These are phyloP conservation scores for Physcomitrium patens DNA, from an alignment of 225 moss, liverwort and hornwort genomes.

Conservation along the genomic window DNA sequence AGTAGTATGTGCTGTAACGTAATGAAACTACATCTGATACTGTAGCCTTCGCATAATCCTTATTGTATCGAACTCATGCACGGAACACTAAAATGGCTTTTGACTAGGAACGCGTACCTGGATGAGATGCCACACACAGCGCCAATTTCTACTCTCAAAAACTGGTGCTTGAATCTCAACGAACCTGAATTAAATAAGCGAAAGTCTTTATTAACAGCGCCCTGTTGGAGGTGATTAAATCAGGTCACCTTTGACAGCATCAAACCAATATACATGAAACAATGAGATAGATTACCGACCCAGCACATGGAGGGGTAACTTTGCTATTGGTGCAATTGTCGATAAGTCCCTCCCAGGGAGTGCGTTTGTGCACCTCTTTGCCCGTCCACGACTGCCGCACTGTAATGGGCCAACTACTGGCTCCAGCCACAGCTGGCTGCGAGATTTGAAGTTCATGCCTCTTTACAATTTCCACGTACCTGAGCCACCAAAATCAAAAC, in stretches of 20 bases:
- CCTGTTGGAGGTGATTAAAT: no score
- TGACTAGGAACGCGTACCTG: slow-evolving; percentile 37
- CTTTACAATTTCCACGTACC: slow-evolving; percentile 62
- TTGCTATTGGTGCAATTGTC: slow-evolving; percentile 59
- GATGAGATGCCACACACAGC: slow-evolving; percentile 73
- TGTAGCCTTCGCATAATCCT: background rate
- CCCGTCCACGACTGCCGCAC: slow-evolving; percentile 65
- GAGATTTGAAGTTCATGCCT: slow-evolving; percentile 64
- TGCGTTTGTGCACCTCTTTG: slow-evolving; percentile 66
- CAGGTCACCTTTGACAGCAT: no score
- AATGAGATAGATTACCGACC: slow-evolving; percentile 27
- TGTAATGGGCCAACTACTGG: slow-evolving; percentile 69
- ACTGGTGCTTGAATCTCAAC: slow-evolving; percentile 76
- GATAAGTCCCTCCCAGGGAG: slow-evolving; percentile 60
- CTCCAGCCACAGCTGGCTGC: slow-evolving; percentile 69
- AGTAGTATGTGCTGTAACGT: no score
- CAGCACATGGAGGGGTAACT: slow-evolving; percentile 60
- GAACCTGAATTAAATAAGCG: slow-evolving; percentile 45
- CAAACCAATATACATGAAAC: no score
- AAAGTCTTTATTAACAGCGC: no score
- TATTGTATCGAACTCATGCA: no score
- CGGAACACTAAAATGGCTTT: no score
- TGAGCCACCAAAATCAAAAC: slow-evolving; percentile 8
- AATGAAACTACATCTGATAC: background rate
- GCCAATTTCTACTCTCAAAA: slow-evolving; percentile 66